Base-by-base conservation (phyloP, 2,329 filamentous ascomycete species). In the Trichoderma simmonsii region DNA sequence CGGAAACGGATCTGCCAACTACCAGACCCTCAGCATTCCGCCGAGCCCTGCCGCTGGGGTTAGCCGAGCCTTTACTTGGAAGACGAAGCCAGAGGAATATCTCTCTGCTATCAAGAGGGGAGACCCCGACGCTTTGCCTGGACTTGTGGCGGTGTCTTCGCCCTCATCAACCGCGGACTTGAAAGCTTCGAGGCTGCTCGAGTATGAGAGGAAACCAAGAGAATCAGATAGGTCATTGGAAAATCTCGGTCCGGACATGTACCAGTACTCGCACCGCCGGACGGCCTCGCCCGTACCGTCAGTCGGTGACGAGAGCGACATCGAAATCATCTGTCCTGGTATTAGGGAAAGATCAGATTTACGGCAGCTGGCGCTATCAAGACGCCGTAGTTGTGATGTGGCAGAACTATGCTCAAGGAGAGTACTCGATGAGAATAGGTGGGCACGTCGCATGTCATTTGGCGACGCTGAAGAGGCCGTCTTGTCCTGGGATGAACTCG, bases 391-490 rank as follows among this genome's bases (percentile, higher is more conserved):
- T 76, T 80, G 89, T 51, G 82, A 84, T 5, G 78, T 79, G 2
- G 77, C 79, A 0, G 79, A 78, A 8, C 72, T 79, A 4, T 73
- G 76, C 30, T 77, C 79, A 34, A 79, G 75, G 67, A 81, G 71
- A 2, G 74, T 73, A 7, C 80, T 83, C 2, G 86, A 89, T 73
- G 90, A 92, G 73, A 85, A 85, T 32, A 88, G 88, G 71, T 93
- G 91, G 88, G 89, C 92, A 1, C 89, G 92, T 2, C 88, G 92
- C 57, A 85, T 95, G 74, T 94, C 92, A 4, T 95, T 95, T 79
- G 90, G 91, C 72, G 86, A 91, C 59, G 92, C 91, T 1, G 92
- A 93, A 81, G 91, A 94, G 73, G 92, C 90, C n/a, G 82, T 95
- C 8, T 82, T 94, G 1, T 84, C 82, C 18, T 94, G 92, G 92